phyloP scores from a whole-genome alignment of 192 early-diverging fungal genomes.

The Funneliformis geosporum region DNA sequence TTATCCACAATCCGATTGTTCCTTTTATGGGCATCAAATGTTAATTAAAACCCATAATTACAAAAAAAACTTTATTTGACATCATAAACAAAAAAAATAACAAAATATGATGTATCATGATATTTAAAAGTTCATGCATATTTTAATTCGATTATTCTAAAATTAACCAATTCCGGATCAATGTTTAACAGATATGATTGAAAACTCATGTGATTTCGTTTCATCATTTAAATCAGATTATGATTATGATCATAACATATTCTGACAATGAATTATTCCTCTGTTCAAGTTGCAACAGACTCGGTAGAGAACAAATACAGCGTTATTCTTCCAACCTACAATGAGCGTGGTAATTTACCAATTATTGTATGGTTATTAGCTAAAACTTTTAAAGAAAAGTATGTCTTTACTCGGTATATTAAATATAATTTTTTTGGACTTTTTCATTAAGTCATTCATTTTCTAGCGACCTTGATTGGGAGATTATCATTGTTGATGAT shows the following conservation, averaged over 20 bases:
- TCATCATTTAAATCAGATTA: no score
- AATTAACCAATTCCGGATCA: no score
- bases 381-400: constrained; percentile 80
- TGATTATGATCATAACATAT: no score
- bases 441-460: background rate
- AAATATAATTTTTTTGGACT: background rate
- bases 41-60: no score
- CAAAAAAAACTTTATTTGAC: no score
- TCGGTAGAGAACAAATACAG: constrained; percentile 69
- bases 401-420: constrained; percentile 10
- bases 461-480: constrained; percentile 83
- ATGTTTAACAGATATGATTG: no score
- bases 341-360: constrained; percentile 95
- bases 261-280: background rate
- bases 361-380: constrained; percentile 91
- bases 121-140: no score
- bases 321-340: constrained; percentile 97
- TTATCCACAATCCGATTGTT: background rate
- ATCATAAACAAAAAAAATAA: no score
- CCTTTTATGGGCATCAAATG: background rate
- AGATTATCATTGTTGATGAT: constrained; percentile 97
- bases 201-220: no score
- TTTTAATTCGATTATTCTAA: no score
- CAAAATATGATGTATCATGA: no score
- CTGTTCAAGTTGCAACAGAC: background rate